Conservation (phyloP, 2,329 filamentous ascomycete species). For the Exserohilum turcica region DNA sequence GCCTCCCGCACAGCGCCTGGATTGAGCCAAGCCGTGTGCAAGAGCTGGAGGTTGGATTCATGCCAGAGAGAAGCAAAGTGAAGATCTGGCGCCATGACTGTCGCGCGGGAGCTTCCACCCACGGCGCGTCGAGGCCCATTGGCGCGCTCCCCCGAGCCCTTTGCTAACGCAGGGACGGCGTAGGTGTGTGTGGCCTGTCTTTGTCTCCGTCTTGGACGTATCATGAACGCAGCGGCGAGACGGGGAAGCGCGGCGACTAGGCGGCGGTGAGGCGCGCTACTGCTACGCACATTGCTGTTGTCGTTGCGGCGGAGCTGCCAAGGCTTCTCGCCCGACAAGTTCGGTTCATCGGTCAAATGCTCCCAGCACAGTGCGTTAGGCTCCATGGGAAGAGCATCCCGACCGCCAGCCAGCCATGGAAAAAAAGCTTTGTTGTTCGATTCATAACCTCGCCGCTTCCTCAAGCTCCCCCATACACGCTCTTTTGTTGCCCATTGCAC, state of each 20-base stretch:
- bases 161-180: background rate
- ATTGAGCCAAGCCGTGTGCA: background rate
- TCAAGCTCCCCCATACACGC: background rate
- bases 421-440: background rate
- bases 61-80: background rate
- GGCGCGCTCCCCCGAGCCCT: background rate
- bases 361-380: slow-evolving; percentile 9
- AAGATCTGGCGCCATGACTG: background rate
- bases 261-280: slow-evolving; percentile 9
- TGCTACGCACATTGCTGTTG: too few relatives aligned
- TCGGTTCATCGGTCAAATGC: slow-evolving; percentile 19
- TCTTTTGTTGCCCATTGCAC: background rate
- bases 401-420: background rate
- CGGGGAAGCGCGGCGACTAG: slow-evolving; percentile 6
- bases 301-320: slow-evolving; percentile 11
- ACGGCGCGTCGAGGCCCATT: background rate
- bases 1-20: background rate
- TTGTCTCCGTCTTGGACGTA: background rate
- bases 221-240: background rate
- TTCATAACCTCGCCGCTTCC: slow-evolving; percentile 2
- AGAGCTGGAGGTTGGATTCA: background rate
- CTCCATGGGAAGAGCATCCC: slow-evolving; percentile 6
- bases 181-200: background rate
- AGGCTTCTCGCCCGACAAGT: slow-evolving; percentile 22
- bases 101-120: background rate